Evolutionary conservation across 2,329 filamentous ascomycete species (phyloP).

Genomic region (Talaromyces sp.): DNA sequence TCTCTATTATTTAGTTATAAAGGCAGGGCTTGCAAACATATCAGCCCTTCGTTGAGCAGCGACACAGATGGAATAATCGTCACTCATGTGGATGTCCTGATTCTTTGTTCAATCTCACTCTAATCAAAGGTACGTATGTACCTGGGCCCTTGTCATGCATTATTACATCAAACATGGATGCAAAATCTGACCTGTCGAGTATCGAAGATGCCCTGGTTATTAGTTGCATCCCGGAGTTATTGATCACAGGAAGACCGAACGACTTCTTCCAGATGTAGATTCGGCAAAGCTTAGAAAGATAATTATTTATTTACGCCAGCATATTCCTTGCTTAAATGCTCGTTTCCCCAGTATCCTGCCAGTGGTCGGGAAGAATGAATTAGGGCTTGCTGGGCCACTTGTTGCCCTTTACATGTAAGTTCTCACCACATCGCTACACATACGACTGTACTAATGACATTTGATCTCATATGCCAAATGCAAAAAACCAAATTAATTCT

Average conservation of each 20-base stretch:
- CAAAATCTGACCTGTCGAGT: neutral
- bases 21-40: neutral
- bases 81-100: neutral
- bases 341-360: neutral
- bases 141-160: neutral
- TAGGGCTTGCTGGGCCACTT: neutral
- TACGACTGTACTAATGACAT: neutral
- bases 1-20: neutral
- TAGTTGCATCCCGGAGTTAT: neutral
- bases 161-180: neutral
- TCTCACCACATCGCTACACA: neutral
- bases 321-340: neutral
- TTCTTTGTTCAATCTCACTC: neutral
- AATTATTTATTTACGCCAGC: neutral
- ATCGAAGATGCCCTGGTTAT: neutral
- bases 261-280: neutral
- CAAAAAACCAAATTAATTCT: neutral
- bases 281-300: neutral
- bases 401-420: neutral
- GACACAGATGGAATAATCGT: neutral
- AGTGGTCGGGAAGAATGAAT: neutral
- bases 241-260: neutral
- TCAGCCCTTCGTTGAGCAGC: neutral
- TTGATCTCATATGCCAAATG: neutral
- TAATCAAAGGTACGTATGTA: neutral